Conservation (phyloP, 352 stramenopile genomes). For the Globisporangium uncinulatum region DNA sequence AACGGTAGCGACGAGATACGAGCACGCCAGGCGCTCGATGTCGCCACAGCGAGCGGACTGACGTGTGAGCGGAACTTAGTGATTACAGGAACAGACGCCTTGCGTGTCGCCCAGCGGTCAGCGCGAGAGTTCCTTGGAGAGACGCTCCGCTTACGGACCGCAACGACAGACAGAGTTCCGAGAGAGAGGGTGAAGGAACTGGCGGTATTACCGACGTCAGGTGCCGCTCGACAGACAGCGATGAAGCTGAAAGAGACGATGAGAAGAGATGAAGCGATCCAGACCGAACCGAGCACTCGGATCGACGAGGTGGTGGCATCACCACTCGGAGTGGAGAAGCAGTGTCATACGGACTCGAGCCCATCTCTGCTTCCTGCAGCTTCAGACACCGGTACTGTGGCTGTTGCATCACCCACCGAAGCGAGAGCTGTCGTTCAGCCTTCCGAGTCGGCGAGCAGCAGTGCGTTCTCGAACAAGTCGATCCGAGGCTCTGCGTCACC, state of each 20-base stretch:
- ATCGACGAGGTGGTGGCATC: background rate
- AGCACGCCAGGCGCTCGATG: slow-evolving; percentile 11
- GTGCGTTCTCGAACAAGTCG: background rate
- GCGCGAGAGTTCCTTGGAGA: slow-evolving; percentile 27
- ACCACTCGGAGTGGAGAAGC: background rate
- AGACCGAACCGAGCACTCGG: background rate
- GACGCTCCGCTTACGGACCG: background rate
- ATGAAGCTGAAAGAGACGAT: background rate
- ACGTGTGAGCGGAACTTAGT: slow-evolving; percentile 21
- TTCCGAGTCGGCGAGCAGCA: background rate
- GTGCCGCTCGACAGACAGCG: background rate
- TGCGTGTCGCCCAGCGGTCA: slow-evolving; percentile 28
- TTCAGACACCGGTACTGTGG: no score
- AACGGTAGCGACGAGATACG: background rate
- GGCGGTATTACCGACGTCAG: background rate
- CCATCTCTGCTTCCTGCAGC: background rate
- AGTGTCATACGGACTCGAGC: slow-evolving; percentile 2
- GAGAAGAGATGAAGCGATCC: slow-evolving; percentile 8
- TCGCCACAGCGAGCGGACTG: slow-evolving; percentile 1
- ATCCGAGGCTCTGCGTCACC: background rate
- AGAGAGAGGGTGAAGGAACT: background rate
- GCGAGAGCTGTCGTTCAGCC: no score
- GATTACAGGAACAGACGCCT: slow-evolving; percentile 25
- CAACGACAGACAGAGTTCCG: background rate
- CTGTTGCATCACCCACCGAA: no score